phyloP scores from a whole-genome alignment of 1,139 yeast species.

The Citeromyces hawaiiensis region DNA sequence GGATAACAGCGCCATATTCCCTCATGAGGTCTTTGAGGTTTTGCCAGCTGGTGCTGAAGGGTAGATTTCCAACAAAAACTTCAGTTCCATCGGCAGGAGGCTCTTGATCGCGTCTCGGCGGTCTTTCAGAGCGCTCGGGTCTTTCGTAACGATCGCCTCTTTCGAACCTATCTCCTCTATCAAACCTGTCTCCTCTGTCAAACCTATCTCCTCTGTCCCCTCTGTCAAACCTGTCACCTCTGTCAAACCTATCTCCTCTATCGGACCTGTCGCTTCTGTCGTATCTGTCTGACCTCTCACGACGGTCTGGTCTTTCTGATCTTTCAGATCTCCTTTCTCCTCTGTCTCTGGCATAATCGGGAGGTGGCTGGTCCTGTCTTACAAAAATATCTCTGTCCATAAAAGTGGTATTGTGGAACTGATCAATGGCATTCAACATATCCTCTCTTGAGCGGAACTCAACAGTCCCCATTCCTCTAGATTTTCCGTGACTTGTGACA shows the following conservation, averaged over 20 bases:
- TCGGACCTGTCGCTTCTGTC: constrained; percentile 4
- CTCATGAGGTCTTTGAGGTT: constrained; percentile 76
- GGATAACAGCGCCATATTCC: constrained; percentile 57
- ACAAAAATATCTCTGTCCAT: constrained; percentile 80
- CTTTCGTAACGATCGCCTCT: constrained; percentile 1
- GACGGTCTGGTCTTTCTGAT: constrained; percentile 4
- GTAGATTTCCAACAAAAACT: constrained; percentile 72
- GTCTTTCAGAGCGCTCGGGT: constrained; percentile 5
- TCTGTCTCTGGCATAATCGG: constrained; percentile 19
- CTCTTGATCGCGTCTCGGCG: constrained; percentile 6
- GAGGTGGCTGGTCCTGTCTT: constrained; percentile 82
- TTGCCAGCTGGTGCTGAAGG: constrained; percentile 74
- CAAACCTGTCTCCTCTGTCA: constrained; percentile 6
- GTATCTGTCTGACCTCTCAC: constrained; percentile 5
- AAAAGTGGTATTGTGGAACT: constrained; percentile 53
- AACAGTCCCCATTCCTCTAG: constrained; percentile 89
- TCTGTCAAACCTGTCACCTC: constrained; percentile 2
- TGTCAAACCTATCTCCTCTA: constrained; percentile 3
- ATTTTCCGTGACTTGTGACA: constrained; percentile 70
- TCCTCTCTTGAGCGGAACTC: constrained; percentile 61
- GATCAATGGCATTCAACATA: constrained; percentile 63
- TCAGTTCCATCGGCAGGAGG: constrained; percentile 39
- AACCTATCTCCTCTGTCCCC: not conserved
- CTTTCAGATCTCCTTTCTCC: constrained; percentile 10
- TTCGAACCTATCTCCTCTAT: constrained; percentile 2